These are phyloP conservation scores for Selenicereus undatus DNA, from an alignment of 148 eudicot genomes.

Conservation along the genomic window DNA sequence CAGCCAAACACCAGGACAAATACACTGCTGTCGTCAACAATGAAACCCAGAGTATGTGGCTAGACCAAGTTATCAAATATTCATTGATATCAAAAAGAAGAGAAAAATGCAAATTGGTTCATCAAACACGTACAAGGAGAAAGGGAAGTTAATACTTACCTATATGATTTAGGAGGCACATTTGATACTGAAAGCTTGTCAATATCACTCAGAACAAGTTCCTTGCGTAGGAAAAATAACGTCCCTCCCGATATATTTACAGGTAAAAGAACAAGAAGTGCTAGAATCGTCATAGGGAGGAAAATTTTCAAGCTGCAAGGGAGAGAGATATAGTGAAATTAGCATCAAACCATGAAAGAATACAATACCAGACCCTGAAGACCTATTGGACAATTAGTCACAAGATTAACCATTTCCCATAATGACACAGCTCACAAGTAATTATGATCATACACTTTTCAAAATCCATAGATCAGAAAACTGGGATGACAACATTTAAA, in stretches of 20 bases:
- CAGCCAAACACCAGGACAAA: not conserved
- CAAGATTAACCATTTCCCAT: not conserved
- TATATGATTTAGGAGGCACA: slow-evolving; percentile 66
- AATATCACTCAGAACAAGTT: slow-evolving; percentile 74
- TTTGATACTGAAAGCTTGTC: slow-evolving; percentile 98
- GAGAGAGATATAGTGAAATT: slow-evolving; percentile 3
- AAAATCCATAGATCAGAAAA: not conserved
- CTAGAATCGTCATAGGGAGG: slow-evolving; percentile 60
- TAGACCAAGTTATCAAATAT: not conserved
- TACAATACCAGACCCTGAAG: not conserved
- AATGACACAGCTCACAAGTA: not conserved
- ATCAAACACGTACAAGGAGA: slow-evolving; percentile 6
- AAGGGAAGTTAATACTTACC: slow-evolving; percentile 39
- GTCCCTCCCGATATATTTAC: slow-evolving; percentile 77
- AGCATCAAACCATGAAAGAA: not conserved
- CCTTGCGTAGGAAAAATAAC: slow-evolving; percentile 60
- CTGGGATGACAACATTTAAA: too few relatives aligned
- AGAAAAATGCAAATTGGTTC: not conserved
- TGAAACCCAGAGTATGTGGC: not conserved
- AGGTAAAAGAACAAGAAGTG: slow-evolving; percentile 82
- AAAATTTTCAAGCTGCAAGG: slow-evolving; percentile 73
- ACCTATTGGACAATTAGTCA: not conserved
- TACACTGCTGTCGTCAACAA: not conserved
- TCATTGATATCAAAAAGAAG: not conserved
- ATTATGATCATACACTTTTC: not conserved